Percentiles rank a stretch among this genome's conserved stretches.
Evolutionary conservation across 148 eudicot genomes (phyloP).

Genomic region (Vaccinium darrowii): DNA sequence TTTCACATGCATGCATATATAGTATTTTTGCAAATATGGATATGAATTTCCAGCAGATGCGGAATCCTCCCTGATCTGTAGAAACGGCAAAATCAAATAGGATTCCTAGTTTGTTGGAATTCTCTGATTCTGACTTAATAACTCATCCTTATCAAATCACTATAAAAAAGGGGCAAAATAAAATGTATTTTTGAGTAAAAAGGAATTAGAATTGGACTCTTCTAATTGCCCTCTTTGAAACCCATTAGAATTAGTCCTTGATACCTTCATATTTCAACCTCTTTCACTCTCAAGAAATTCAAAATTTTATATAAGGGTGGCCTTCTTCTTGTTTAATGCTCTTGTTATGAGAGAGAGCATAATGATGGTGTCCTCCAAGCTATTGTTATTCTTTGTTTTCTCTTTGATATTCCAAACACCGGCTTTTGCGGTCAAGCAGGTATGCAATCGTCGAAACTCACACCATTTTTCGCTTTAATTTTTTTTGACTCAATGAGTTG

Average conservation of each 20-base stretch:
- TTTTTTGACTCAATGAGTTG: background rate
- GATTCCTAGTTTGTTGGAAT: background rate
- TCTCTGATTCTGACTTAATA: background rate
- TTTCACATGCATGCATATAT: background rate
- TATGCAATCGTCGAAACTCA: background rate
- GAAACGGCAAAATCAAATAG: background rate
- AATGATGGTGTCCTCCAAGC: conserved; percentile 14
- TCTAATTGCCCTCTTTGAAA: background rate
- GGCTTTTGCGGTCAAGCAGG: conserved; percentile 30
- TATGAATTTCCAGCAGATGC: background rate
- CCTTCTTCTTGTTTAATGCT: background rate
- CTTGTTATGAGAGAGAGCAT: conserved; percentile 9
- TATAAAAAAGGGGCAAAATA: background rate
- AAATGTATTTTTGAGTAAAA: background rate
- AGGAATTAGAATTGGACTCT: background rate
- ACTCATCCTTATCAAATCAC: background rate
- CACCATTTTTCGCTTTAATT: too few relatives aligned
- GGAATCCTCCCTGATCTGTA: background rate
- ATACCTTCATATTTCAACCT: background rate
- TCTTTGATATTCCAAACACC: conserved; percentile 21
- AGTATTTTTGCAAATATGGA: background rate
- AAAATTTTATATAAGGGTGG: too few relatives aligned
- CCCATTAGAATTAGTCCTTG: background rate
- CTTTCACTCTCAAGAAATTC: background rate
- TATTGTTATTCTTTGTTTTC: conserved; percentile 21